Evolutionary conservation across 1,284 basidiomycete species (phyloP).

Genomic region (Mycena citricolor): DNA sequence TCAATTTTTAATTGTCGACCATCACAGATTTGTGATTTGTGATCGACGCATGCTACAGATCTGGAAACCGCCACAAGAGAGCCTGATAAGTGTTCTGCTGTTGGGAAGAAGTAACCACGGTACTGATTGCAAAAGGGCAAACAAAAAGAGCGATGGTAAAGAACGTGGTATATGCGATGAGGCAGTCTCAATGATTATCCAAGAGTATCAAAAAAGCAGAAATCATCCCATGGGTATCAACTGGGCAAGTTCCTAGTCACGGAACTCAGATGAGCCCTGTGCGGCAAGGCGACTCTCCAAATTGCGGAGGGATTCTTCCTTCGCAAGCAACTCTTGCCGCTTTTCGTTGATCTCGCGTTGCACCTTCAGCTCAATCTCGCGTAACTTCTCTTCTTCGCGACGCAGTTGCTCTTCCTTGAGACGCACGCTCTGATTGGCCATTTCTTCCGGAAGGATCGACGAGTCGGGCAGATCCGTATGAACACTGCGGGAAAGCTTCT

Average conservation of each 20-base stretch:
- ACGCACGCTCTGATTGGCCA: constrained; percentile 94
- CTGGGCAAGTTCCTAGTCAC: constrained; percentile 39
- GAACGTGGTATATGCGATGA: no score
- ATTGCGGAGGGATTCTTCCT: constrained; percentile 80
- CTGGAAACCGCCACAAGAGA: no score
- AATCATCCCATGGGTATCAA: neutral
- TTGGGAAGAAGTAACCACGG: no score
- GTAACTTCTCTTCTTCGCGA: constrained; percentile 95
- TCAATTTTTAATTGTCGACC: no score
- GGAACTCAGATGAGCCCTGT: constrained; percentile 71
- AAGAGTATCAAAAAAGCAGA: constrained; percentile 21
- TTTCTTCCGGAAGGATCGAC: constrained; percentile 91
- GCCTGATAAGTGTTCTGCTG: no score
- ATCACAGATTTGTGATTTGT: no score
- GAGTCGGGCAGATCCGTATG: constrained; percentile 82
- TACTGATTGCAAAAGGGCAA: no score
- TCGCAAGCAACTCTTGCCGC: constrained; percentile 92
- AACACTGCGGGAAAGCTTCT: constrained; percentile 94
- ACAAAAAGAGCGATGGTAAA: no score
- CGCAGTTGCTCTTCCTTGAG: constrained; percentile 99
- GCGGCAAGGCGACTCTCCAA: constrained; percentile 88
- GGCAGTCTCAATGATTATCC: no score
- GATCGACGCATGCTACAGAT: no score
- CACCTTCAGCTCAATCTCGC: constrained; percentile 97
- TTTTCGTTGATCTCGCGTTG: constrained; percentile 99